These are phyloP conservation scores for Phanerochaete carnosa DNA, from an alignment of 768 basidiomycete species.

Conservation along the genomic window DNA sequence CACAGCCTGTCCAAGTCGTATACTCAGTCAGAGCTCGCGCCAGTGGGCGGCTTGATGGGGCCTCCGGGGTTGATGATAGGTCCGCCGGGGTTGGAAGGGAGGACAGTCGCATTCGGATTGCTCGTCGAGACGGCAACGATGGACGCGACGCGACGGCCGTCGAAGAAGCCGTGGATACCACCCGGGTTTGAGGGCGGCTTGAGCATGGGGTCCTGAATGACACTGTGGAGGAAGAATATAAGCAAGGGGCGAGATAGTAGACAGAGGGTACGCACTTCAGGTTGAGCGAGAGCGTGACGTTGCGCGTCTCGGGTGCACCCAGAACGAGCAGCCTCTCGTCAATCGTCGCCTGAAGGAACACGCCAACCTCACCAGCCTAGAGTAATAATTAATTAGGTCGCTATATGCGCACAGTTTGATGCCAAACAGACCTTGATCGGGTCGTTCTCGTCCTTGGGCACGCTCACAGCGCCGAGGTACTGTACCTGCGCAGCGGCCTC, in stretches of 20 bases:
- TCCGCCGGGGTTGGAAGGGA: background rate
- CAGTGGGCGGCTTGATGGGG: background rate
- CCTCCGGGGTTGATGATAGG: conserved; percentile 1
- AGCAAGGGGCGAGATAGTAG: background rate
- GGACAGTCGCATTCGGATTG: background rate
- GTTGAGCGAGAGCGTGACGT: conserved; percentile 25
- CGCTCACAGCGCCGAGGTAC: conserved; percentile 8
- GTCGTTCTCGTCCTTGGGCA: background rate
- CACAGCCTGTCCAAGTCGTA: background rate
- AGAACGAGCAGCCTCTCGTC: conserved; percentile 17
- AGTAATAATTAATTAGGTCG: background rate
- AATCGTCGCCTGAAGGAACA: conserved; percentile 22
- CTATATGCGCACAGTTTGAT: background rate
- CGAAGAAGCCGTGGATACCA: conserved; percentile 7
- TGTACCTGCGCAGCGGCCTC: conserved; percentile 7
- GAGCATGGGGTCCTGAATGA: conserved; percentile 9
- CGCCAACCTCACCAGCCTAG: conserved; percentile 24
- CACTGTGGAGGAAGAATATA: background rate
- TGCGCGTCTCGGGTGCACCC: conserved; percentile 14
- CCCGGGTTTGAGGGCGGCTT: background rate
- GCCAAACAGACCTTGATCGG: background rate
- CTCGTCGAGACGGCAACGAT: conserved; percentile 1
- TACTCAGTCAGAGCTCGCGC: background rate
- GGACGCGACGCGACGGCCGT: background rate
- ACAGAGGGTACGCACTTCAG: conserved; percentile 15